Base-by-base conservation (phyloP, 2,329 filamentous ascomycete genomes). In the Beauveria asiatica region DNA sequence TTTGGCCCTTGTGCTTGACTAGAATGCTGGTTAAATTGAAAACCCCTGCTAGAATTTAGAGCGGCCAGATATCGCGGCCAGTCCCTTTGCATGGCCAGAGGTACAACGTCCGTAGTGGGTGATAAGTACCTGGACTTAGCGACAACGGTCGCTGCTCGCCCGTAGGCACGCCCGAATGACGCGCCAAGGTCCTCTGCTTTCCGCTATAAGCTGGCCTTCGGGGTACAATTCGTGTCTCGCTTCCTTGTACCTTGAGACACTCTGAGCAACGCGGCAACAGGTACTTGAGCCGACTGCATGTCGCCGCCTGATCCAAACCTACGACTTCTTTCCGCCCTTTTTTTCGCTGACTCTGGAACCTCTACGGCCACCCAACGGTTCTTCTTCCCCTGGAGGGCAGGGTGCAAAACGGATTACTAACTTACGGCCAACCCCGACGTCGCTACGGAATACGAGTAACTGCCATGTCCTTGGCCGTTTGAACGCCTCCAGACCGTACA, bases 91-190 rank as follows among this genome's bases (percentile, higher is more conserved):
- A 21, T 21, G 37, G 17, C n/a, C 17, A 23, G 25, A 54, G 51
- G 25, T 57, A 57, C 39, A 41, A 41, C 41, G 41, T 11, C 11
- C n/a, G 16, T 41, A 48, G 46, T 7, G 46, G 11, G 39, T 5
- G 46, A 41, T 27, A 51, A 39, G 59, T 61, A 61, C 53, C 59
- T 61, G 3, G 53, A 53, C 59, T 51, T 61, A 57, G 59, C 46
- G 46, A 48, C 25, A 50, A 41, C 19, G 30, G 44, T 13, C 23
- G 44, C 50, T 48, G 33, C 33, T 21, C 39, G 9, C 45, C n/a
- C 10, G 13, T 16, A 21, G 23, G 9, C 16, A 55, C 44, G 25
- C 51, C 52, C 5, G 27, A 56, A 27, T 33, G 7, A n/a, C 44
- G 56, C 45, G 56, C 56, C 46, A 59, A 52, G 42, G 23, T 19